A percentile compares a stretch with the other conserved stretches of the same genome.
These are phyloP conservation scores for Wakefieldia striispora DNA, from an alignment of 768 basidiomycete genomes.

Conservation along the genomic window DNA sequence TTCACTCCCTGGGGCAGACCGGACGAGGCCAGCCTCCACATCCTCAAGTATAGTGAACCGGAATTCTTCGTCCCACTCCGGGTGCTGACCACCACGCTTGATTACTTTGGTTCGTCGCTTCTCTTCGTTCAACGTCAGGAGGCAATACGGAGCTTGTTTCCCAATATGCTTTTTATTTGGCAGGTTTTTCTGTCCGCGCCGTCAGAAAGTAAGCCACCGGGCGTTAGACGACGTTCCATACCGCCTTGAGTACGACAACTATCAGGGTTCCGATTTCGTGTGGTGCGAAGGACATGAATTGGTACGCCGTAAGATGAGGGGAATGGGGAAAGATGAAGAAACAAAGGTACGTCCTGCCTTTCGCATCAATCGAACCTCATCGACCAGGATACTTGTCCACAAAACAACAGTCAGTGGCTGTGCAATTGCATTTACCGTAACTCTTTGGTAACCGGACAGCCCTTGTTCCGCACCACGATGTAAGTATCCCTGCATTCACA, in stretches of 20 bases:
- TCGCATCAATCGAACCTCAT: constrained; percentile 17
- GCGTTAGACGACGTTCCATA: constrained; percentile 41
- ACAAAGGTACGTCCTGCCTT: constrained; percentile 15
- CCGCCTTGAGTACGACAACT: constrained; percentile 91
- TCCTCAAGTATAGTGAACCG: constrained; percentile 90
- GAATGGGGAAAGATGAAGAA: constrained; percentile 3
- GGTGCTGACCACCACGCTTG: constrained; percentile 96
- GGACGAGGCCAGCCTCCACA: constrained; percentile 48
- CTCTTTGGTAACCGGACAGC: not conserved
- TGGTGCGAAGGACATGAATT: constrained; percentile 55
- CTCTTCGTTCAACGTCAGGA: constrained; percentile 74
- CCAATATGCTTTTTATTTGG: constrained; percentile 91
- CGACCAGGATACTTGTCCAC: constrained; percentile 3
- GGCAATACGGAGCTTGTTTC: constrained; percentile 97
- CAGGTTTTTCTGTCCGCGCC: constrained; percentile 65
- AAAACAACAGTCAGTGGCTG: constrained; percentile 20
- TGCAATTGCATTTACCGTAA: constrained; percentile 5
- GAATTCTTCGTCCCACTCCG: constrained; percentile 98
- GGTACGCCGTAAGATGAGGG: not conserved
- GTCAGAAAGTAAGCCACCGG: constrained; percentile 14
- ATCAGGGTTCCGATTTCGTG: constrained; percentile 91
- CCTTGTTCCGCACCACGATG: constrained; percentile 3
- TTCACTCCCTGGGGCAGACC: constrained; percentile 39
- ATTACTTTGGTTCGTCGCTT: constrained; percentile 90
- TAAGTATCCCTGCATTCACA: no score